Evolutionary conservation across 768 basidiomycete species (phyloP).

Genomic region (Aureoboletus auriporus): DNA sequence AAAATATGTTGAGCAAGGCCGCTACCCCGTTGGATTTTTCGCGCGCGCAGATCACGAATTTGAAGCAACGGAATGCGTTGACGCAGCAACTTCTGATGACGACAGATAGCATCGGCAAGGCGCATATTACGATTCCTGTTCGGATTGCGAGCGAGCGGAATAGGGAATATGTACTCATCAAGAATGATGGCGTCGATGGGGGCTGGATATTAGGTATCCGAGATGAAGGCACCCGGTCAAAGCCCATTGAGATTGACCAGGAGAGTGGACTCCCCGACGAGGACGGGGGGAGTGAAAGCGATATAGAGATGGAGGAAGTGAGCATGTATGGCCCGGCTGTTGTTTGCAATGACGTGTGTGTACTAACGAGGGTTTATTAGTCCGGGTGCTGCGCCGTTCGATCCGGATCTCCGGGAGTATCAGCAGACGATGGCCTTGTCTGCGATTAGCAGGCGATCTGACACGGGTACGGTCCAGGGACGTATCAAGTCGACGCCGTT

Average conservation of each 20-base stretch:
- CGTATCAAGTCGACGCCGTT: conserved; percentile 41
- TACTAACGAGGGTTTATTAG: conserved; percentile 17
- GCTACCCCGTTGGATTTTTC: conserved; percentile 92
- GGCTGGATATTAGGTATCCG: conserved; percentile 95
- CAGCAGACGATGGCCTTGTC: conserved; percentile 58
- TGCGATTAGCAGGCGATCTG: conserved; percentile 51
- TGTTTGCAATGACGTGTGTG: neutral
- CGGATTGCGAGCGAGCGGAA: conserved; percentile 95
- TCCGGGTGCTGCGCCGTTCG: conserved; percentile 35
- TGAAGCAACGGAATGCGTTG: conserved; percentile 82
- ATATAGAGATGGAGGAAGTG: conserved; percentile 81
- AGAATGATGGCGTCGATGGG: conserved; percentile 81
- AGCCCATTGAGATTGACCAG: conserved; percentile 84
- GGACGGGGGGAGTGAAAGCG: conserved; percentile 44
- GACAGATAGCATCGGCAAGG: conserved; percentile 89
- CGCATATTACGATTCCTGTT: conserved; percentile 85
- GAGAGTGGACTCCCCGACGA: conserved; percentile 39
- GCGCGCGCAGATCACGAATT: conserved; percentile 88
- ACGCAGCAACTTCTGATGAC: conserved; percentile 92
- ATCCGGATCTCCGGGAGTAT: conserved; percentile 62
- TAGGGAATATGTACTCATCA: conserved; percentile 90
- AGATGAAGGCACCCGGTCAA: conserved; percentile 77
- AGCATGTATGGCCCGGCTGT: conserved; percentile 46
- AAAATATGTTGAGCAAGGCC: conserved; percentile 81
- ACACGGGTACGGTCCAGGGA: conserved; percentile 30